Percentiles rank a stretch among this genome's conserved stretches.
Evolutionary conservation across 2,329 filamentous ascomycete species (phyloP).

Genomic region (Penicillium sp.): DNA sequence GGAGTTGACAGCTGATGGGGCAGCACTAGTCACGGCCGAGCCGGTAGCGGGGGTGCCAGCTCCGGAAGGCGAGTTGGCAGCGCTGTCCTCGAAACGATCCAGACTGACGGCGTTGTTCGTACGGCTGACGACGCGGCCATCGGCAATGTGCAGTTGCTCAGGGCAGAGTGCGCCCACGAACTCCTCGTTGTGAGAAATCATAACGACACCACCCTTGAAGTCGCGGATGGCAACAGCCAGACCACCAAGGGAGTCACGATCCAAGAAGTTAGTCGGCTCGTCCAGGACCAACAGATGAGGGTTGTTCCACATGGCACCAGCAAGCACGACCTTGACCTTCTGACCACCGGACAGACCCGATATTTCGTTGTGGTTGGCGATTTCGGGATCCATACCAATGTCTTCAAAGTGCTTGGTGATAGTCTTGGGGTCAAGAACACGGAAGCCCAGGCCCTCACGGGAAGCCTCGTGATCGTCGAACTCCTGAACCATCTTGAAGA

Average conservation of each 20-base stretch:
- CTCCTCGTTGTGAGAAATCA: slow-evolving; percentile 99
- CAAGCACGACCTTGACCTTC: slow-evolving; percentile 98
- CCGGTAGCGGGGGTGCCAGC: slow-evolving; percentile 55
- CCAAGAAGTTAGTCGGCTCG: slow-evolving; percentile 98
- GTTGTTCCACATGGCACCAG: slow-evolving; percentile 98
- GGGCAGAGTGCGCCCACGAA: slow-evolving; percentile 94
- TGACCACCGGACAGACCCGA: slow-evolving; percentile 93
- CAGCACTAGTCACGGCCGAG: slow-evolving; percentile 60
- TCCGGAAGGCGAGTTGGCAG: slow-evolving; percentile 58
- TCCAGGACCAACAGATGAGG: slow-evolving; percentile 95
- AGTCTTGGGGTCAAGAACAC: slow-evolving; percentile 84
- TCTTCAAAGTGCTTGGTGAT: slow-evolving; percentile 99
- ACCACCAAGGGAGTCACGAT: slow-evolving; percentile 93
- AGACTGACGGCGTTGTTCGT: slow-evolving; percentile 70
- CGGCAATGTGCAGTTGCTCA: slow-evolving; percentile 93
- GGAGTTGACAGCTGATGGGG: slow-evolving; percentile 68
- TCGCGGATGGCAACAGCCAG: slow-evolving; percentile 97
- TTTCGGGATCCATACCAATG: slow-evolving; percentile 91
- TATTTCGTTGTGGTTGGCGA: slow-evolving; percentile 98
- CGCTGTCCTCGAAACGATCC: slow-evolving; percentile 83
- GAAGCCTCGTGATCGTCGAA: slow-evolving; percentile 98
- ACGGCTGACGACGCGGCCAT: slow-evolving; percentile 82
- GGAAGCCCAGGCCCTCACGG: slow-evolving; percentile 96
- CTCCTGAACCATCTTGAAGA: slow-evolving; percentile 91
- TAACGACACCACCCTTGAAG: slow-evolving; percentile 96